A percentile compares a stretch with the other conserved stretches of the same genome.
These are phyloP conservation scores for Protoeuglena noctilucae DNA, from an alignment of 139 green algal genomes.

Conservation along the genomic window DNA sequence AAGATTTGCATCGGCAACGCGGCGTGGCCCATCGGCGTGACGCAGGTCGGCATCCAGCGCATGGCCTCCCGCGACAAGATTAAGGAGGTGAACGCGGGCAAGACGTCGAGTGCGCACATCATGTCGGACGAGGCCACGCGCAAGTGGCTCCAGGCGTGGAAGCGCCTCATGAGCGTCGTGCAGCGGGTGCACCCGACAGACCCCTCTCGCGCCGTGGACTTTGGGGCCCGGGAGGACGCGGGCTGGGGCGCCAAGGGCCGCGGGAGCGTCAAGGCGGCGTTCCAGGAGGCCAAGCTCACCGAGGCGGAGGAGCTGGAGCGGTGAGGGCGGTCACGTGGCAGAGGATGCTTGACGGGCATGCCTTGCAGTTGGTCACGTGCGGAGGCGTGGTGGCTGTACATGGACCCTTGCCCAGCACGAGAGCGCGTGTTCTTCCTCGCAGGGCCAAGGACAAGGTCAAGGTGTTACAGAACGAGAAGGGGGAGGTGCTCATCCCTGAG, in stretches of 20 bases:
- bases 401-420: too few relatives aligned
- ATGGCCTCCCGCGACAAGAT: slow-evolving; percentile 36
- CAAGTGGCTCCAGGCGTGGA: slow-evolving; percentile 24
- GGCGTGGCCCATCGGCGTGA: slow-evolving; percentile 41
- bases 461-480: too few relatives aligned
- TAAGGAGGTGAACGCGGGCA: slow-evolving; percentile 10
- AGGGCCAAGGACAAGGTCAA: too few relatives aligned
- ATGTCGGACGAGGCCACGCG: slow-evolving; percentile 41
- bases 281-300: background rate
- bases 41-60: slow-evolving; percentile 37
- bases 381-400: too few relatives aligned
- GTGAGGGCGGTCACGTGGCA: too few relatives aligned
- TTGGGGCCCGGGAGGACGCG: background rate
- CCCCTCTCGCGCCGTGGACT: background rate
- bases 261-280: background rate
- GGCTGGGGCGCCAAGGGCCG: background rate
- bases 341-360: too few relatives aligned
- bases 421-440: too few relatives aligned
- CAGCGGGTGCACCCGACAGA: background rate
- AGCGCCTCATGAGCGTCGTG: slow-evolving; percentile 15
- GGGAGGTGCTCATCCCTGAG: too few relatives aligned
- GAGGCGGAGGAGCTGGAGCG: background rate
- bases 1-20: slow-evolving; percentile 34
- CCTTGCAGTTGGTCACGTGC: too few relatives aligned
- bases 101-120: slow-evolving; percentile 23